Conservation (phyloP, 2,329 filamentous ascomycete species). For the Alternaria alternata region DNA sequence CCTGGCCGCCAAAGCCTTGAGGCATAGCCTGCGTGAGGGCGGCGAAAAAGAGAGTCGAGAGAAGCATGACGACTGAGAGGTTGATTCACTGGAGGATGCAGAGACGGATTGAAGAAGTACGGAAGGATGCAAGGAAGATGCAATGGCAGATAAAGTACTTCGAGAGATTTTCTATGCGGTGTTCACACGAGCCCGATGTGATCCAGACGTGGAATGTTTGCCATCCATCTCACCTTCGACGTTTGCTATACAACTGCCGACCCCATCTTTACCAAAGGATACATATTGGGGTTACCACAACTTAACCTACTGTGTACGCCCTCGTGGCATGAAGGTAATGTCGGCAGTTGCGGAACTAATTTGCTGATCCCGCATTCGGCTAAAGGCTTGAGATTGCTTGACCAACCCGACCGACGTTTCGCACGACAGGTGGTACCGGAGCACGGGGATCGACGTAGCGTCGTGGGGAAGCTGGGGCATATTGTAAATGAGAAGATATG, state of each 20-base stretch:
- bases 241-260: constrained; percentile 7
- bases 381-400: constrained; percentile 27
- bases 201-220: background rate
- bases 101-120: background rate
- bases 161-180: background rate
- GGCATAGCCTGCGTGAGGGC: constrained; percentile 32
- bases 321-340: background rate
- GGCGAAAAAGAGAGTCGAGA: constrained; percentile 31
- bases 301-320: background rate
- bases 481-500: background rate
- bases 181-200: background rate
- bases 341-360: constrained; percentile 23
- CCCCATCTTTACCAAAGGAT: background rate
- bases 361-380: constrained; percentile 17
- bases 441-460: constrained; percentile 7
- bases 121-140: background rate
- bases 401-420: constrained; percentile 9
- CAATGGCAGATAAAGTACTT: constrained; percentile 1
- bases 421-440: constrained; percentile 6
- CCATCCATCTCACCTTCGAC: background rate
- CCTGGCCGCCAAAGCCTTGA: constrained; percentile 23
- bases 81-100: background rate
- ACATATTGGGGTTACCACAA: constrained; percentile 8
- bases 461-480: background rate
- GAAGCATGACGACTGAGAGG: constrained; percentile 24